Conservation (phyloP, 2,329 filamentous ascomycete genomes). For the Trichoderma koningii region DNA sequence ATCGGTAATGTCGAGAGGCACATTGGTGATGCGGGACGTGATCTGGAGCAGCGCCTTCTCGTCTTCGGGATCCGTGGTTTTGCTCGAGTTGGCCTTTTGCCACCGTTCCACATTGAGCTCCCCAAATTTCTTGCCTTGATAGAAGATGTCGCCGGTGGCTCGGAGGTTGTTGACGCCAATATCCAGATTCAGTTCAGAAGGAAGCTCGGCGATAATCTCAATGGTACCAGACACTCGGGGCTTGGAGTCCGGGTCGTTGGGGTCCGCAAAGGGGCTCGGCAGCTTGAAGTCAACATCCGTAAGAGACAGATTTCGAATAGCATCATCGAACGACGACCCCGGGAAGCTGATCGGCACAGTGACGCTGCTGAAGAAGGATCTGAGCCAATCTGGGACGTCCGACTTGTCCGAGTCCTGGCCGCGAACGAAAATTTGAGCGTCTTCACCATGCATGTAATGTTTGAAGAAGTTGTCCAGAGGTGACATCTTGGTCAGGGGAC, state of each 20-base stretch:
- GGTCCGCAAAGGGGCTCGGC: constrained; percentile 77
- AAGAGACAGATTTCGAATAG: constrained; percentile 86
- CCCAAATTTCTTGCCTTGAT: constrained; percentile 76
- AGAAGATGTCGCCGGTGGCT: constrained; percentile 79
- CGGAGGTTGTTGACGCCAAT: constrained; percentile 76
- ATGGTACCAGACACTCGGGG: constrained; percentile 84
- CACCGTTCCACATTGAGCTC: constrained; percentile 77
- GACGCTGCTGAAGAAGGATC: constrained; percentile 76
- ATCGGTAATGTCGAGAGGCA: constrained; percentile 81
- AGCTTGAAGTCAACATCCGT: constrained; percentile 83
- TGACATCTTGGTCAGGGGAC: constrained; percentile 75
- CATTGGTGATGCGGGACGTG: constrained; percentile 73
- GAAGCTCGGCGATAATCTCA: constrained; percentile 74
- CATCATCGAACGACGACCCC: constrained; percentile 74
- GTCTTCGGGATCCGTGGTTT: constrained; percentile 56
- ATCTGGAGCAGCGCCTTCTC: constrained; percentile 69
- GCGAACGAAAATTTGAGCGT: constrained; percentile 79
- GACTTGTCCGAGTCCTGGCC: constrained; percentile 69
- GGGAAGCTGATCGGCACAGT: constrained; percentile 84
- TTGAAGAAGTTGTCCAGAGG: constrained; percentile 81
- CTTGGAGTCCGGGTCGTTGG: constrained; percentile 68
- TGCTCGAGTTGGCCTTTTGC: constrained; percentile 82
- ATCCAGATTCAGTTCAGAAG: constrained; percentile 83
- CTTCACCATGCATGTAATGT: constrained; percentile 77
- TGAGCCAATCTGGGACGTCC: constrained; percentile 79